Conservation (phyloP, 2,329 filamentous ascomycete species). For the Penicillium olsonii region DNA sequence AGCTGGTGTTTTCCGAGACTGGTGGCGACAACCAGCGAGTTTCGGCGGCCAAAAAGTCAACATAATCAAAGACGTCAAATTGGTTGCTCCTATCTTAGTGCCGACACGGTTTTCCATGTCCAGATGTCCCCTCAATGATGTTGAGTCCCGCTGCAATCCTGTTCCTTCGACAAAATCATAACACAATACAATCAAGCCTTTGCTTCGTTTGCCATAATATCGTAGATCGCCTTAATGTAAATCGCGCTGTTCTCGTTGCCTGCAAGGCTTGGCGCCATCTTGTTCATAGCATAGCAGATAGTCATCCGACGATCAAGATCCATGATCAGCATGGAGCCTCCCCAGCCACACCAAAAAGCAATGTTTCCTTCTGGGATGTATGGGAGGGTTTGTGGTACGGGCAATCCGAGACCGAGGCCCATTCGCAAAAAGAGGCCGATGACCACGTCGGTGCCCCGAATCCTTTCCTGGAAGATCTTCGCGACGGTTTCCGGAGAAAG, state of each 20-base stretch:
- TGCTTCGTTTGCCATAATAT: constrained; percentile 9
- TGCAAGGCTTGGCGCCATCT: constrained; percentile 38
- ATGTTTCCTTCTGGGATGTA: constrained; percentile 35
- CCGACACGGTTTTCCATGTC: no score
- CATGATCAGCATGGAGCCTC: constrained; percentile 48
- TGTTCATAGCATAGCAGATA: constrained; percentile 51
- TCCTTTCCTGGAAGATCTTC: constrained; percentile 49
- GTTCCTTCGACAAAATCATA: no score
- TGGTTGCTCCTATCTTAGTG: no score
- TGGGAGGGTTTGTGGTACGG: constrained; percentile 25
- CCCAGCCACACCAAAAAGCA: constrained; percentile 51
- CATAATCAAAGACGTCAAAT: no score
- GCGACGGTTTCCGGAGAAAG: constrained; percentile 47
- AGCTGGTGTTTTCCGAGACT: constrained; percentile 41
- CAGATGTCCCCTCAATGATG: background rate
- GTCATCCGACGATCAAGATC: constrained; percentile 47
- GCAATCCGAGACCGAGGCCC: constrained; percentile 47
- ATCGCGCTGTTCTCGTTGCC: constrained; percentile 30
- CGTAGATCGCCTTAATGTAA: constrained; percentile 38
- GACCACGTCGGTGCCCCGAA: constrained; percentile 44
- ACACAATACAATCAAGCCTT: background rate
- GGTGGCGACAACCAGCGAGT: constrained; percentile 35
- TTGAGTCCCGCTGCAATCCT: background rate
- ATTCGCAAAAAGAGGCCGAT: constrained; percentile 38
- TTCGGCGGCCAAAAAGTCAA: constrained; percentile 31